These are phyloP conservation scores for Aureobasidium pullulans DNA, from an alignment of 2,329 filamentous ascomycete species.

Conservation along the genomic window DNA sequence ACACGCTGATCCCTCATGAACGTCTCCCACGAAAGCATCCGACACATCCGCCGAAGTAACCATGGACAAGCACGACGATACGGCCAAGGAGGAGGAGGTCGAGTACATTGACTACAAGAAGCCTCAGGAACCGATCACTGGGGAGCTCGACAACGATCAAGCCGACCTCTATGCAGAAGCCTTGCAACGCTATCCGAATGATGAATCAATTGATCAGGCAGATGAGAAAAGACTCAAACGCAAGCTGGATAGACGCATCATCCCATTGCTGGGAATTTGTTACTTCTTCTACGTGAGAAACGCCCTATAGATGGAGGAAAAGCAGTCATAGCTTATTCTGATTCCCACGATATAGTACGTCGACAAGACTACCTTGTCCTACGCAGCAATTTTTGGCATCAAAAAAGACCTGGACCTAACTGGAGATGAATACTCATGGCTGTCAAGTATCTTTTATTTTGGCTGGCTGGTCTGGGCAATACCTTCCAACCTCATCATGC, in stretches of 20 bases:
- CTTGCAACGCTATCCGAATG: neutral
- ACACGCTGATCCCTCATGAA: neutral
- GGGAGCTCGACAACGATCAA: neutral
- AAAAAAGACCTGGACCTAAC: neutral
- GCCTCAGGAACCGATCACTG: neutral
- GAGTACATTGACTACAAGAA: conserved; percentile 1
- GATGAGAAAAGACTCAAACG: neutral
- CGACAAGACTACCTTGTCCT: conserved; percentile 4
- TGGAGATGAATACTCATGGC: conserved; percentile 13
- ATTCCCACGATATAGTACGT: neutral
- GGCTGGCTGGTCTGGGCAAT: conserved; percentile 45
- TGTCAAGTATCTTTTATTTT: conserved; percentile 50
- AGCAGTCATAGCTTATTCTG: neutral
- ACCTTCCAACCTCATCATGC: conserved; percentile 48
- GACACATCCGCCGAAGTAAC: neutral
- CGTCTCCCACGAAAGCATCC: no score
- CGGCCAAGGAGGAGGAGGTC: neutral
- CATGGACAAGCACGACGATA: neutral
- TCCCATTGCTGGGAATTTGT: neutral
- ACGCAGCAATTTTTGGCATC: conserved; percentile 7
- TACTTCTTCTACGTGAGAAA: conserved; percentile 1
- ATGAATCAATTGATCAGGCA: conserved; percentile 1
- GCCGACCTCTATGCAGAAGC: neutral
- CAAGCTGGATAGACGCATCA: neutral
- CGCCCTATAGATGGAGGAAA: neutral